phyloP scores from a whole-genome alignment of 2,329 filamentous ascomycete genomes.

The Aspergillus intermedius region DNA sequence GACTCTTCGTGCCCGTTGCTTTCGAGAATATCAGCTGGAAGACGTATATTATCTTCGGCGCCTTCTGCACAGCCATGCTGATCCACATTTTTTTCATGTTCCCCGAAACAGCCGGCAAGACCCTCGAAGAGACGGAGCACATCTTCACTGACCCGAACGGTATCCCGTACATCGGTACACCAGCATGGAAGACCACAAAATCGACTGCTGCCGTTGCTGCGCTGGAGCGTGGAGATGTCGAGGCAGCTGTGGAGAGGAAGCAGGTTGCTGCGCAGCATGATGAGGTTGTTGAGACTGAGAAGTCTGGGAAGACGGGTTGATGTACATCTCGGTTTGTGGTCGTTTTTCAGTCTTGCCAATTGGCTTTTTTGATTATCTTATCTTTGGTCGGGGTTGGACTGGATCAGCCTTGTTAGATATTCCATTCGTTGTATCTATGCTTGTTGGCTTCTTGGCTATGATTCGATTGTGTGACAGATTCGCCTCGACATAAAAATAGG shows the following conservation, averaged over 20 bases:
- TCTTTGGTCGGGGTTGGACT: too few species aligned
- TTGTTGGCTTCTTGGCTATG: too few species aligned
- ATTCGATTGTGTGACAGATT: too few species aligned
- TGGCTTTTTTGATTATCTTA: too few species aligned
- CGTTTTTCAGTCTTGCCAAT: too few species aligned
- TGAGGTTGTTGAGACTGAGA: too few species aligned
- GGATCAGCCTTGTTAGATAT: too few species aligned
- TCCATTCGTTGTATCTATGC: too few species aligned
- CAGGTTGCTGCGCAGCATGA: neutral
- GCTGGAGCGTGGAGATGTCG: slow-evolving; percentile 16
- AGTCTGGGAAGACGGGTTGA: too few species aligned
- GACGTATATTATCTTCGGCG: slow-evolving; percentile 65
- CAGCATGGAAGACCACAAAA: slow-evolving; percentile 36
- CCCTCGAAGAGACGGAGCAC: slow-evolving; percentile 68
- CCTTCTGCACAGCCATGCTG: slow-evolving; percentile 60
- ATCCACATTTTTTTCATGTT: slow-evolving; percentile 60
- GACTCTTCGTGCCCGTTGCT: slow-evolving; percentile 45
- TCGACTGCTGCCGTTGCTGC: slow-evolving; percentile 8
- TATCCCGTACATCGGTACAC: slow-evolving; percentile 21
- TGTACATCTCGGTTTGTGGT: too few species aligned
- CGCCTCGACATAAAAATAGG: too few species aligned
- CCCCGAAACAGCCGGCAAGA: slow-evolving; percentile 64
- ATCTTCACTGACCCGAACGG: slow-evolving; percentile 50
- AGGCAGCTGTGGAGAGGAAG: neutral
- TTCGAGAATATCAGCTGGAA: slow-evolving; percentile 47